A percentile compares a stretch with the other conserved stretches of the same genome.
These are phyloP conservation scores for Endogone sp. DNA, from an alignment of 192 early-diverging fungal species.

Conservation along the genomic window DNA sequence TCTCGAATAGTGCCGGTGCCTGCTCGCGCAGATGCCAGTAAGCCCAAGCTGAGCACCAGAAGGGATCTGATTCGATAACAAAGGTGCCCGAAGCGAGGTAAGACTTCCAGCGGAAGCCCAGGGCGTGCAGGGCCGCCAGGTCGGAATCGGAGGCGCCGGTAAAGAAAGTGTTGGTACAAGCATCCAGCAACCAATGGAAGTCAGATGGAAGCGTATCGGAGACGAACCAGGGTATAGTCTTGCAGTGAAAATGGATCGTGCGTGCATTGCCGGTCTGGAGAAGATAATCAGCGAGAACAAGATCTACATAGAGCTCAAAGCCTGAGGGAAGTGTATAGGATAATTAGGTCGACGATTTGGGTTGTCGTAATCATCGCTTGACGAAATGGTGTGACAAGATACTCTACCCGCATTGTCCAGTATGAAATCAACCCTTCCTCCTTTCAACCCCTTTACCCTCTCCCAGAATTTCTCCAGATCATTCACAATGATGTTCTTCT, in stretches of 20 bases:
- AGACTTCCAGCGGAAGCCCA: slow-evolving; percentile 62
- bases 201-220: slow-evolving; percentile 86
- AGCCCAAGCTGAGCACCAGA: slow-evolving; percentile 84
- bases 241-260: slow-evolving; percentile 78
- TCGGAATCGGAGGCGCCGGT: slow-evolving; percentile 27
- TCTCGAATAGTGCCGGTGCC: slow-evolving; percentile 59
- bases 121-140: slow-evolving; percentile 32
- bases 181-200: slow-evolving; percentile 66
- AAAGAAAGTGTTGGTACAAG: slow-evolving; percentile 30
- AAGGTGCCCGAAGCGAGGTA: slow-evolving; percentile 63
- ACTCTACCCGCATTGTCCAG: slow-evolving; percentile 81
- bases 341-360: no score
- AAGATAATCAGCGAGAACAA: slow-evolving; percentile 84
- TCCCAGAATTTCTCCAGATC: slow-evolving; percentile 64
- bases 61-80: slow-evolving; percentile 65
- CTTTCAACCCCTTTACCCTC: slow-evolving; percentile 44
- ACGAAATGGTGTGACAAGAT: no score
- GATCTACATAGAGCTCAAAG: slow-evolving; percentile 87
- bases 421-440: slow-evolving; percentile 74
- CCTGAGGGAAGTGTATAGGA: slow-evolving; percentile 36
- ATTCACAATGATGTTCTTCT: slow-evolving; percentile 67
- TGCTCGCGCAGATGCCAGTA: slow-evolving; percentile 74
- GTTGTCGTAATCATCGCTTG: no score
- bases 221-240: slow-evolving; percentile 95
- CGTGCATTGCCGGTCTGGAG: slow-evolving; percentile 59